Evolutionary conservation across 169 alveolate genomes (phyloP).

Genomic region (Plasmodium adleri): DNA sequence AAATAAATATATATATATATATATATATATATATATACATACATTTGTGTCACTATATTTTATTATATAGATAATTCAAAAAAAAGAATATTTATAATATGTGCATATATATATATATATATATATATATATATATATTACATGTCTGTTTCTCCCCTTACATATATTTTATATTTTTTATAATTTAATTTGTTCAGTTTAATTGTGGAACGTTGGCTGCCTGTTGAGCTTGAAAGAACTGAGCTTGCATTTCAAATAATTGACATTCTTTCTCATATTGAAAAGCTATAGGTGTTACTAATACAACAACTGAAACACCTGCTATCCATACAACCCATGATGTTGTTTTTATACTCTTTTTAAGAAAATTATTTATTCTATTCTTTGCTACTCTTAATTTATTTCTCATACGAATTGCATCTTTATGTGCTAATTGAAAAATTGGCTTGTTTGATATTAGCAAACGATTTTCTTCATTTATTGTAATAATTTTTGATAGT

Average conservation of each 20-base stretch:
- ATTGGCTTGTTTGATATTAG: constrained; percentile 15
- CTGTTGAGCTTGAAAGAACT: constrained; percentile 86
- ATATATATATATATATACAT: too few species aligned
- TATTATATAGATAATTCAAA: too few species aligned
- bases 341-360: constrained; percentile 76
- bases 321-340: constrained; percentile 87
- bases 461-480: constrained; percentile 30
- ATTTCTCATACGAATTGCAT: constrained; percentile 17
- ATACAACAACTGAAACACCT: constrained; percentile 85
- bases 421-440: constrained; percentile 22
- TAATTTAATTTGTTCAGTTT: constrained; percentile 46
- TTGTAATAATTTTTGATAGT: constrained; percentile 26
- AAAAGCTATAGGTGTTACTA: constrained; percentile 86
- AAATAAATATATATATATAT: too few species aligned
- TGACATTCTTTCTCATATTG: constrained; percentile 88
- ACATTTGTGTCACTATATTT: too few species aligned
- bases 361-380: constrained; percentile 39
- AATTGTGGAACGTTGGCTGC: constrained; percentile 85
- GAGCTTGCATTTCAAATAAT: constrained; percentile 86
- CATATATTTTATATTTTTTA: neutral
- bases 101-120: too few species aligned
- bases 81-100: too few species aligned
- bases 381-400: constrained; percentile 24
- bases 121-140: too few species aligned
- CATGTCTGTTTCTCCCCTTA: neutral